Conservation (phyloP, 192 early-diverging fungal genomes). For the Rhizophagus sp. region DNA sequence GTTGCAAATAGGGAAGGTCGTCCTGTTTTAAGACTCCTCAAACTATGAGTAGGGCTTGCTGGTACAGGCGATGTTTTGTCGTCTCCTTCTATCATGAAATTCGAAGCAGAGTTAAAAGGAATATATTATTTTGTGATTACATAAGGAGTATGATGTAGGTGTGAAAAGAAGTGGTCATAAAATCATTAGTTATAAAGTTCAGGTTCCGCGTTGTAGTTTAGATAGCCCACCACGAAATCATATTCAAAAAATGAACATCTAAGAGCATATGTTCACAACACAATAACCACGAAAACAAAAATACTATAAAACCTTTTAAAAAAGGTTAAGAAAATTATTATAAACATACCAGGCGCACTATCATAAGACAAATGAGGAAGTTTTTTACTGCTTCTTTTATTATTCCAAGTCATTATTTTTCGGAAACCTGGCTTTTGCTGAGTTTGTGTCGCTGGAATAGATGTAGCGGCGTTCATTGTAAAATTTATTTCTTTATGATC, state of each 20-base stretch:
- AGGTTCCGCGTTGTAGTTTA: not conserved
- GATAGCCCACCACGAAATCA: not conserved
- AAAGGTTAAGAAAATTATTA: not conserved
- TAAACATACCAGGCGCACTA: constrained; percentile 29
- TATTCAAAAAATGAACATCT: not conserved
- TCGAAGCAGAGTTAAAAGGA: not conserved
- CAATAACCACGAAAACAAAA: not conserved
- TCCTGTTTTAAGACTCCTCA: constrained; percentile 20
- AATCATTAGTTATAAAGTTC: not conserved
- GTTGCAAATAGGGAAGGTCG: constrained; percentile 23
- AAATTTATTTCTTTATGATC: not conserved
- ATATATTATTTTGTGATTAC: not conserved
- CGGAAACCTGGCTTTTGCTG: constrained; percentile 19
- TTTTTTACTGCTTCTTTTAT: constrained; percentile 16
- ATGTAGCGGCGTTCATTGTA: constrained; percentile 19
- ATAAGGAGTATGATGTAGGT: not conserved
- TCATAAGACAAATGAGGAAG: constrained; percentile 5
- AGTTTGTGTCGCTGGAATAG: not conserved
- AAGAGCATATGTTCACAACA: not conserved
- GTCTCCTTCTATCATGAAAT: constrained; percentile 20
- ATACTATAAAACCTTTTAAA: not conserved
- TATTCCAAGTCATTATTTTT: constrained; percentile 32
- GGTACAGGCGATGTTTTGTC: constrained; percentile 14
- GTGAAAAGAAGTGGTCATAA: not conserved
- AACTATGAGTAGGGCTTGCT: constrained; percentile 24